phyloP scores from a whole-genome alignment of 2,329 filamentous ascomycete genomes.

The Laburnicola sp. region DNA sequence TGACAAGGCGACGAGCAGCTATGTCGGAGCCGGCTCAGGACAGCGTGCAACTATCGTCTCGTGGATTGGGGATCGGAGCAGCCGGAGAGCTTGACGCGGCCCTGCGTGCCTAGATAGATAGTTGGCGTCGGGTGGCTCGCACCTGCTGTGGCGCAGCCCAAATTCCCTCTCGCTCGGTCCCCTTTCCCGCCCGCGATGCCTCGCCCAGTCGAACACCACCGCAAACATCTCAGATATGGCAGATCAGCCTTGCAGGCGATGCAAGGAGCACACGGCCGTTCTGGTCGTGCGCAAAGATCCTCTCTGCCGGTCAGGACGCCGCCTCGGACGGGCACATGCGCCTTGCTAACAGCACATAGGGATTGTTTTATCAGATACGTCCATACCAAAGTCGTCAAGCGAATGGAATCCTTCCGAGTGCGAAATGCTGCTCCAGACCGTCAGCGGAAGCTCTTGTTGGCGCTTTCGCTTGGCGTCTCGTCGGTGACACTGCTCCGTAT shows the following conservation, averaged over 20 bases:
- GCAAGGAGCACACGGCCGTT: conserved; percentile 54
- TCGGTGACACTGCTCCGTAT: conserved; percentile 78
- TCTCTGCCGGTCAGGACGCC: conserved; percentile 59
- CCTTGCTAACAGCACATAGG: conserved; percentile 47
- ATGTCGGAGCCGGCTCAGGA: background rate
- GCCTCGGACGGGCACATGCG: conserved; percentile 1
- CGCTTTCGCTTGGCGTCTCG: conserved; percentile 80
- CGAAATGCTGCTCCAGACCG: conserved; percentile 50
- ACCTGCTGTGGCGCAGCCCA: conserved; percentile 17
- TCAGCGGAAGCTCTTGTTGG: conserved; percentile 67
- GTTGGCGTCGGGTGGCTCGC: conserved; percentile 3
- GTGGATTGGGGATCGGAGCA: background rate
- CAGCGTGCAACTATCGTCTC: background rate
- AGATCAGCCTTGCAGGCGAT: conserved; percentile 58
- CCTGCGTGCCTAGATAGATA: conserved; percentile 12
- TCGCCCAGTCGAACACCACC: conserved; percentile 3
- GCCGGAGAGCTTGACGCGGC: conserved; percentile 14
- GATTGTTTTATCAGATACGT: conserved; percentile 80
- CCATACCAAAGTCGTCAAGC: conserved; percentile 76
- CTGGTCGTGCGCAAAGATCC: conserved; percentile 62
- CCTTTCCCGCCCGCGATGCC: background rate
- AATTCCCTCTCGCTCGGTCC: background rate
- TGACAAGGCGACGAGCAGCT: conserved; percentile 5
- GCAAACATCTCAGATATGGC: conserved; percentile 17
- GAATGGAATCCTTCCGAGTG: conserved; percentile 68